Percentiles rank a stretch among this genome's conserved stretches.
These are phyloP conservation scores for Malassezia yamatoensis DNA, from an alignment of 1,284 basidiomycete genomes.

Conservation along the genomic window DNA sequence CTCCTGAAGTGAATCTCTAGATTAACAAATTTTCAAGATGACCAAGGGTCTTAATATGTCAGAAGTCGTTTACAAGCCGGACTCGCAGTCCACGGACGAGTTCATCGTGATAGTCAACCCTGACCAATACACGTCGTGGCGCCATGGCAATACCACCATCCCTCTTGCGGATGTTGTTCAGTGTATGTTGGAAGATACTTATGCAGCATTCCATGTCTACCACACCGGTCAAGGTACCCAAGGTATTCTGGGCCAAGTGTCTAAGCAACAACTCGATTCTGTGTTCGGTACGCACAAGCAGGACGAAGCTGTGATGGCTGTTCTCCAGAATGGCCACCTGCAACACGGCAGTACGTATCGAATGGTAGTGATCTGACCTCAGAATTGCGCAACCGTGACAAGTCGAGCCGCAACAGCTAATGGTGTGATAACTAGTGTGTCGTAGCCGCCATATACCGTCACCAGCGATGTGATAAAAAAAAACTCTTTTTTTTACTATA, in stretches of 20 bases:
- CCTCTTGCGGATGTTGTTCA: slow-evolving; percentile 49
- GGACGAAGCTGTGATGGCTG: slow-evolving; percentile 39
- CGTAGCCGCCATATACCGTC: not conserved
- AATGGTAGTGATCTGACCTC: not conserved
- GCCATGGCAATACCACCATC: slow-evolving; percentile 47
- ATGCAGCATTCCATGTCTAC: slow-evolving; percentile 47
- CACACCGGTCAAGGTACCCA: slow-evolving; percentile 48
- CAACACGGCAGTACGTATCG: slow-evolving; percentile 16
- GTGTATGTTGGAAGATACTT: slow-evolving; percentile 14
- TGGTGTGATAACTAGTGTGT: not conserved
- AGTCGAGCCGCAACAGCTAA: slow-evolving; percentile 2
- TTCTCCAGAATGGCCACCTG: slow-evolving; percentile 45
- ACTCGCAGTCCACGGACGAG: slow-evolving; percentile 48
- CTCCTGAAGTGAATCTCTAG: no score
- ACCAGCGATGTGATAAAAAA: no score
- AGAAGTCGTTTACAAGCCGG: slow-evolving; percentile 46
- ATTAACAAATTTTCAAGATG: slow-evolving; percentile 6
- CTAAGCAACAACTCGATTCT: slow-evolving; percentile 48
- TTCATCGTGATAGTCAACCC: slow-evolving; percentile 48
- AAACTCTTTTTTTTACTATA: no score
- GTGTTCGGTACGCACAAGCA: slow-evolving; percentile 46
- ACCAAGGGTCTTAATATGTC: slow-evolving; percentile 18
- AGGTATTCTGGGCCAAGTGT: slow-evolving; percentile 47
- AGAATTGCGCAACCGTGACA: not conserved
- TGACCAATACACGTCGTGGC: slow-evolving; percentile 46